Conservation (phyloP, 2,329 filamentous ascomycete species). For the Fusarium armeniacum region DNA sequence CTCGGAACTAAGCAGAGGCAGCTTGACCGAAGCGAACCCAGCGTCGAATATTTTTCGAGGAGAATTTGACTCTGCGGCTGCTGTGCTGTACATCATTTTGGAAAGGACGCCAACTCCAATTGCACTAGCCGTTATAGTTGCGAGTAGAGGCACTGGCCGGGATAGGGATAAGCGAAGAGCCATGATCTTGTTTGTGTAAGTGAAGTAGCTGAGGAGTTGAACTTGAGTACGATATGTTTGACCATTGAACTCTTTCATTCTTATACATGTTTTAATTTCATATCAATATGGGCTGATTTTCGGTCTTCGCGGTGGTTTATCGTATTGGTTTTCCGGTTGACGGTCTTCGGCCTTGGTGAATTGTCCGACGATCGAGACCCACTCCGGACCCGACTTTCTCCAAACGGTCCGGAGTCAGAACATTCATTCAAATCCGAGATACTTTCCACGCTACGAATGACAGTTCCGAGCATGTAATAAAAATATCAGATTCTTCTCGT, state of each 20-base stretch:
- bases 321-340: not conserved
- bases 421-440: not conserved
- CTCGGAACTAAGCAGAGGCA: slow-evolving; percentile 66
- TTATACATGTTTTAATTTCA: not conserved
- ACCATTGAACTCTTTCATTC: too few relatives aligned
- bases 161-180: slow-evolving; percentile 25
- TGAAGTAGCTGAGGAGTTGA: not conserved
- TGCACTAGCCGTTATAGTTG: slow-evolving; percentile 40
- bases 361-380: not conserved
- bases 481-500: too few relatives aligned
- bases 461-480: not conserved
- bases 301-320: not conserved
- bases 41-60: slow-evolving; percentile 51
- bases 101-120: slow-evolving; percentile 38
- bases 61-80: slow-evolving; percentile 38
- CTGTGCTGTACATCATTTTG: slow-evolving; percentile 43
- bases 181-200: slow-evolving; percentile 17
- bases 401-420: not conserved
- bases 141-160: slow-evolving; percentile 45
- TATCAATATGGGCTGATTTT: slow-evolving; percentile 9
- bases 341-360: not conserved
- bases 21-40: slow-evolving; percentile 60
- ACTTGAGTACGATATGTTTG: not conserved
- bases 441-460: not conserved
- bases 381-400: not conserved